A percentile compares a stretch with the other conserved stretches of the same genome.
Conservation (phyloP, 169 alveolate species). For the Eimeria maxima region DNA sequence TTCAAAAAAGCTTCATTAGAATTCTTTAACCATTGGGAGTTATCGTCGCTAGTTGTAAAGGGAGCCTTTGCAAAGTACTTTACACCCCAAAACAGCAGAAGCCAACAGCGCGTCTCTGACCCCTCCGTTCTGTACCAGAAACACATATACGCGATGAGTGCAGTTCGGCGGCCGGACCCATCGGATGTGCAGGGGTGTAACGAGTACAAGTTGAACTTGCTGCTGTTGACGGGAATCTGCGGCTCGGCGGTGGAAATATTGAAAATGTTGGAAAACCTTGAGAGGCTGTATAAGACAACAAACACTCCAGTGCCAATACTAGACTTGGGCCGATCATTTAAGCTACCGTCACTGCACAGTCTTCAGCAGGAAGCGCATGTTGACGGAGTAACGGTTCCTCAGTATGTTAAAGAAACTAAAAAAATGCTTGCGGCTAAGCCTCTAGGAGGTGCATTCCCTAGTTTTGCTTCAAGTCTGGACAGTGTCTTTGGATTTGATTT, state of each 20-base stretch:
- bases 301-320: neutral
- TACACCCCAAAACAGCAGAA: neutral
- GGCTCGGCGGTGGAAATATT: neutral
- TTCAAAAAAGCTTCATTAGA: neutral
- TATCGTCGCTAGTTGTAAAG: neutral
- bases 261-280: neutral
- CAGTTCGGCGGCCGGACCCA: neutral
- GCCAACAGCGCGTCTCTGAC: too few relatives aligned
- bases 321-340: neutral
- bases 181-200: neutral
- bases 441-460: neutral
- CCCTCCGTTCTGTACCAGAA: neutral
- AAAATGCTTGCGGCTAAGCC: neutral
- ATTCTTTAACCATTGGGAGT: neutral
- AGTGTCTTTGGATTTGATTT: neutral
- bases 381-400: neutral
- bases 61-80: neutral
- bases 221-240: conserved; percentile 5
- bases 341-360: neutral
- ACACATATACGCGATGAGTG: neutral
- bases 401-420: neutral
- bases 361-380: neutral
- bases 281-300: neutral
- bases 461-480: neutral
- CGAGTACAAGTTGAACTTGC: conserved; percentile 8